Percentiles rank a stretch among this genome's conserved stretches.
Conservation (phyloP, 1,139 yeast species). For the Blastobotrys ciferrii region DNA sequence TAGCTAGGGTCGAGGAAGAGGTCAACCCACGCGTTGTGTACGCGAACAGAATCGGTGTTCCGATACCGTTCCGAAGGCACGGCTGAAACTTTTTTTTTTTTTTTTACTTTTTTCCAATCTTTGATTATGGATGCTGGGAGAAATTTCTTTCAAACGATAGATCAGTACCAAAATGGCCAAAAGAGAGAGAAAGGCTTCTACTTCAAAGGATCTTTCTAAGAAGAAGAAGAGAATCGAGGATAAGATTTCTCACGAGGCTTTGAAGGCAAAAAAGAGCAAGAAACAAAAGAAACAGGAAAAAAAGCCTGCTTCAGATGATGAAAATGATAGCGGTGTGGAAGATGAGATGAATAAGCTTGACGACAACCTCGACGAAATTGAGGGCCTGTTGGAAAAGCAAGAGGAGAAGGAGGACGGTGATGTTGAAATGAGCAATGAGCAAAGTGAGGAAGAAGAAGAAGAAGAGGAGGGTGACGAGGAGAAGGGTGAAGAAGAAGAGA, state of each 20-base stretch:
- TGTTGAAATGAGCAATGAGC: slow-evolving; percentile 17
- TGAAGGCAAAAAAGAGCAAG: slow-evolving; percentile 19
- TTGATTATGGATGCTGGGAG: neutral
- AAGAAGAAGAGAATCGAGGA: slow-evolving; percentile 12
- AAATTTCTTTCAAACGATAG: neutral
- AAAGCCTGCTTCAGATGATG: slow-evolving; percentile 24
- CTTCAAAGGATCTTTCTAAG: slow-evolving; percentile 8
- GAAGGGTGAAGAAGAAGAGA: slow-evolving; percentile 22
- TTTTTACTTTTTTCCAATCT: slow-evolving; percentile 9
- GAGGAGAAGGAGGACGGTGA: slow-evolving; percentile 29
- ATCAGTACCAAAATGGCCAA: slow-evolving; percentile 8
- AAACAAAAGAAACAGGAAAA: slow-evolving; percentile 18
- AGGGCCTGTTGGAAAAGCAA: slow-evolving; percentile 23
- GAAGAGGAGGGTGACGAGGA: slow-evolving; percentile 27
- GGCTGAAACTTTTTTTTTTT: slow-evolving; percentile 12
- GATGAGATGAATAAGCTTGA: slow-evolving; percentile 30
- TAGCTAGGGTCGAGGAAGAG: neutral
- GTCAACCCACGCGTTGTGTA: neutral
- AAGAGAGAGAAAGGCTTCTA: slow-evolving; percentile 14
- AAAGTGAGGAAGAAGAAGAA: slow-evolving; percentile 16
- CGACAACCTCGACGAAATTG: slow-evolving; percentile 27
- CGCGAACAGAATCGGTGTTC: neutral
- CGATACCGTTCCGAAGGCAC: neutral
- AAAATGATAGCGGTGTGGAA: slow-evolving; percentile 20
- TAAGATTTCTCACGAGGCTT: slow-evolving; percentile 10